Evolutionary conservation across 2,329 filamentous ascomycete genomes (phyloP).

Genomic region (Nemania diffusa): DNA sequence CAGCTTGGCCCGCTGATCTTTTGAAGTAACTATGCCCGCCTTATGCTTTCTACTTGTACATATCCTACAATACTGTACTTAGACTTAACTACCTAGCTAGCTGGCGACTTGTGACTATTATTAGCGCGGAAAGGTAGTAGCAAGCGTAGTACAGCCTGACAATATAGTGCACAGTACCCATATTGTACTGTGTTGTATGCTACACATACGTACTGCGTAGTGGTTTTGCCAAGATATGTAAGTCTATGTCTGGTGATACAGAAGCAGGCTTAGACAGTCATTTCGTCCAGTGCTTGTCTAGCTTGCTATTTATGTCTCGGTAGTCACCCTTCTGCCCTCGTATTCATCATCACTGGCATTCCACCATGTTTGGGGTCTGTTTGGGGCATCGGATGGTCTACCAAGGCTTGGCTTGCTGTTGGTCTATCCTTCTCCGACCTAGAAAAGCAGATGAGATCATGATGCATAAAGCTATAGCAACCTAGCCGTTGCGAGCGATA

Average conservation of each 20-base stretch:
- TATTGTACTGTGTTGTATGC: neutral
- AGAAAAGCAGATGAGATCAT: constrained; percentile 19
- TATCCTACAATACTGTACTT: neutral
- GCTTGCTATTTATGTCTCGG: neutral
- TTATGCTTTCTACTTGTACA: neutral
- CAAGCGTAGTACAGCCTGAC: too few species aligned
- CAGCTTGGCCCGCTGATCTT: neutral
- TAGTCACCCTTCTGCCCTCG: neutral
- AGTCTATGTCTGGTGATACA: constrained; percentile 19
- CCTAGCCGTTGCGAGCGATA: neutral
- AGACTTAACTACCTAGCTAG: too few species aligned
- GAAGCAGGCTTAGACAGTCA: neutral
- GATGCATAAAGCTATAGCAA: neutral
- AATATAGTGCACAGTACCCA: neutral
- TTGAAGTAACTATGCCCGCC: neutral
- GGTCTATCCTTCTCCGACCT: constrained; percentile 3
- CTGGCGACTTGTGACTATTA: too few species aligned
- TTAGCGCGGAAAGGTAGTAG: too few species aligned
- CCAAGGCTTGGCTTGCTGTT: constrained; percentile 7
- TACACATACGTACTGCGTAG: neutral
- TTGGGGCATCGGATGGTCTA: neutral
- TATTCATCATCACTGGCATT: constrained; percentile 9
- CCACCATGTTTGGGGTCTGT: neutral
- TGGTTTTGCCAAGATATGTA: constrained; percentile 17
- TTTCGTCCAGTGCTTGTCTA: neutral